Conservation (phyloP, 164 flowering plant genomes). For the Dillenia suffruticosa region DNA sequence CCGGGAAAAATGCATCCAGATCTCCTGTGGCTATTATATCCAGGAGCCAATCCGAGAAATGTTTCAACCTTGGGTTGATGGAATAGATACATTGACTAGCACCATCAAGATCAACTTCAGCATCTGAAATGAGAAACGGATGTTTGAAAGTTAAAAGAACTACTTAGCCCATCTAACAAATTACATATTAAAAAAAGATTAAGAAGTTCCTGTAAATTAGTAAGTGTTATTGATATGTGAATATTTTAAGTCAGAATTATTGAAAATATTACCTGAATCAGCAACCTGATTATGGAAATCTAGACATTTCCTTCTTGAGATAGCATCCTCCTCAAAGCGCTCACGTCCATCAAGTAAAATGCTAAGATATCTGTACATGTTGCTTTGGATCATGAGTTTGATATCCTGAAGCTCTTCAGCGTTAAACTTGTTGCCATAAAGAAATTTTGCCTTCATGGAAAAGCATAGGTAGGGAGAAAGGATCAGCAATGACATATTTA, state of each 20-base stretch:
- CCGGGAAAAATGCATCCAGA: constrained; percentile 96
- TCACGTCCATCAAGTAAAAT: constrained; percentile 93
- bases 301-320: constrained; percentile 23
- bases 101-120: constrained; percentile 31
- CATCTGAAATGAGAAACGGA: constrained; percentile 35
- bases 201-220: too few relatives aligned
- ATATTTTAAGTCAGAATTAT: not conserved
- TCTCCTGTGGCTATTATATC: constrained; percentile 98
- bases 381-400: constrained; percentile 95
- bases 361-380: constrained; percentile 92
- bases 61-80: constrained; percentile 82
- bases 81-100: constrained; percentile 59
- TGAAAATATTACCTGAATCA: constrained; percentile 37
- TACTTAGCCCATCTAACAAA: not conserved
- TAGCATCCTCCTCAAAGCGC: constrained; percentile 90
- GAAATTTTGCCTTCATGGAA: constrained; percentile 65
- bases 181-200: not conserved
- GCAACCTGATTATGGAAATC: constrained; percentile 24
- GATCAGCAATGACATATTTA: too few relatives aligned
- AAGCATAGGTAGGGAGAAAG: not conserved
- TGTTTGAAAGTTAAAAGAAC: too few relatives aligned
- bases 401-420: constrained; percentile 77
- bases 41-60: constrained; percentile 96
- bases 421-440: constrained; percentile 74
- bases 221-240: too few relatives aligned